Evolutionary conservation across 2,329 filamentous ascomycete genomes (phyloP), one percentile per base, ranked within the genome.

Genomic region (Aspergillus proliferans): DNA sequence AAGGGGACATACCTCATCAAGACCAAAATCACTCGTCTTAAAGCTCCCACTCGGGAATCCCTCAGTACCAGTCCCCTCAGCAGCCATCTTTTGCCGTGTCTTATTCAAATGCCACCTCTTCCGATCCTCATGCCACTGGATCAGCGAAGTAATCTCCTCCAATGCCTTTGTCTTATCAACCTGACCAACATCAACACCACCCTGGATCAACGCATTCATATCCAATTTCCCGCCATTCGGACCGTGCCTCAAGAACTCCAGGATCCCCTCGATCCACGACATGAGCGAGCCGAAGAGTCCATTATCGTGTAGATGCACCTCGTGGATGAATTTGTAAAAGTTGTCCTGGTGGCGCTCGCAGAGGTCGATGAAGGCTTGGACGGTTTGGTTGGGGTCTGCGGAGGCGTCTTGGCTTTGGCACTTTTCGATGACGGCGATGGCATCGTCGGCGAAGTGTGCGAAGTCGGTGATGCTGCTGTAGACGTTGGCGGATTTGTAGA

Each of bases 21-120:
- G 74, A 0, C 93, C 93, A 72, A 98, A 98, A 71, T 98, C 93
- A 44, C 81, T 82, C 19, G 86, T 85, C 61, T 80, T 84, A 72
- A 97, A 94, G 12, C 68, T 74, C 21, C 75, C 82, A 4, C 38
- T 19, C 7, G 78, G 80, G 6, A 78, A 77, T 46, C 73, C 69
- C 49, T 78, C 69, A 18, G 65, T 69, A 5, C 65, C 64, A 8
- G 71, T 76, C 3, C 83, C 84, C 62, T 92, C 90, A 2, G 89
- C 90, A 0, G 93, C 93, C 93, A 98, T 97, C 78, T 98, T 98
- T 74, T 97, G 93, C 47, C 91, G 78, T 7, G 93, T 98, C 78
- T 98, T 98, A 71, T 95, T 89, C 52, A 92, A 84, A 67, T 98
- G 93, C 93, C 93, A 98, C 72, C 92, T 92, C 78, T 98, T 97